A percentile compares a stretch with the other conserved stretches of the same genome.
Evolutionary conservation across 2,329 filamentous ascomycete genomes (phyloP).

Genomic region (Teratosphaeria gauchensis): DNA sequence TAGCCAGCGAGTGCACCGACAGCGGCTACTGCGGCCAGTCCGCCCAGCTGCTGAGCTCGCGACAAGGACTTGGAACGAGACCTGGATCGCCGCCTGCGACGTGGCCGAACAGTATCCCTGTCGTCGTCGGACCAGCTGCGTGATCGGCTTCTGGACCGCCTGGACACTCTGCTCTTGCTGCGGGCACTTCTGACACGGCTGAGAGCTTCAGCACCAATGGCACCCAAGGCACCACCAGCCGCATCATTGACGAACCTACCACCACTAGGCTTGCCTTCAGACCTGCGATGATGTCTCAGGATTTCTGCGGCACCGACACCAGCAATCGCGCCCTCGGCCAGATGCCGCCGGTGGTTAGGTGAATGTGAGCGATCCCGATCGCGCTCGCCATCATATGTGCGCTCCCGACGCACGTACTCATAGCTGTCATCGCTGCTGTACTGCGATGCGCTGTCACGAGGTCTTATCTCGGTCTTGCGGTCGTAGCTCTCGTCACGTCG

Average conservation of each 20-base stretch:
- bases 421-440: slow-evolving; percentile 53
- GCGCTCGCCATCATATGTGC: slow-evolving; percentile 29
- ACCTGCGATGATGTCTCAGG: slow-evolving; percentile 47
- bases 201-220: slow-evolving; percentile 50
- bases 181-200: slow-evolving; percentile 31
- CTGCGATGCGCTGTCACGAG: slow-evolving; percentile 45
- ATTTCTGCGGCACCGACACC: slow-evolving; percentile 53
- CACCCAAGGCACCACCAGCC: slow-evolving; percentile 52
- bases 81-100: slow-evolving; percentile 27
- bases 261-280: slow-evolving; percentile 45
- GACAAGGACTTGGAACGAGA: slow-evolving; percentile 34
- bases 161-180: slow-evolving; percentile 26
- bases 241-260: slow-evolving; percentile 43
- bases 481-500: slow-evolving; percentile 31
- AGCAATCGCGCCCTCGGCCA: slow-evolving; percentile 53
- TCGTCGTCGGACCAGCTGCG: slow-evolving; percentile 4
- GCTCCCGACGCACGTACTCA: slow-evolving; percentile 46
- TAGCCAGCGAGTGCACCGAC: slow-evolving; percentile 50
- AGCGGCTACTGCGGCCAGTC: slow-evolving; percentile 51
- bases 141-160: slow-evolving; percentile 9
- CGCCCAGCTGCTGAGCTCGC: slow-evolving; percentile 44
- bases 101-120: slow-evolving; percentile 20
- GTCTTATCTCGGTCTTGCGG: slow-evolving; percentile 38
- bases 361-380: slow-evolving; percentile 8
- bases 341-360: slow-evolving; percentile 45